These are phyloP conservation scores for Mycosphaerella arachidis DNA, from an alignment of 2,329 filamentous ascomycete genomes.

Conservation along the genomic window DNA sequence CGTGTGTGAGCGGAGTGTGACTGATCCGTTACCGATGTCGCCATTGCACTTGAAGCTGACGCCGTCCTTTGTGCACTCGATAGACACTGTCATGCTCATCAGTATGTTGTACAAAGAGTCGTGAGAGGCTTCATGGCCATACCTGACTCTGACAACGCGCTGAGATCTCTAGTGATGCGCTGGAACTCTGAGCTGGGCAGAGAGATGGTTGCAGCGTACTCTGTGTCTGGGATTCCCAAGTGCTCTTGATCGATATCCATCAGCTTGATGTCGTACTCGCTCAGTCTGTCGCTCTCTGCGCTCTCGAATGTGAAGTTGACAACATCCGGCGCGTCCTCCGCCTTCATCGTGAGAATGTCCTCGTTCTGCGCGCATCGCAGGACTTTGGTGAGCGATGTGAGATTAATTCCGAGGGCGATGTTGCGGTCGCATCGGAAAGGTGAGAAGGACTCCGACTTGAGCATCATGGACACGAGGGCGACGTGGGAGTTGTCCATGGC, in stretches of 20 bases:
- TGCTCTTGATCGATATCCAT: constrained; percentile 99
- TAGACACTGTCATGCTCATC: constrained; percentile 62
- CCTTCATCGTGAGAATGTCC: constrained; percentile 93
- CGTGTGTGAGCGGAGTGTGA: constrained; percentile 83
- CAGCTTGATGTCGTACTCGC: constrained; percentile 99
- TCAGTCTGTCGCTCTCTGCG: constrained; percentile 78
- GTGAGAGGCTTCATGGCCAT: constrained; percentile 35
- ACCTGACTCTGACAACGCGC: constrained; percentile 93
- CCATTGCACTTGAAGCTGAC: constrained; percentile 91
- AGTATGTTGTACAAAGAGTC: not conserved
- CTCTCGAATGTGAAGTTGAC: constrained; percentile 96
- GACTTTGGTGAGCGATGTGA: constrained; percentile 94
- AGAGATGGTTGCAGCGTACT: constrained; percentile 84
- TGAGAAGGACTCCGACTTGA: constrained; percentile 90
- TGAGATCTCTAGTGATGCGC: constrained; percentile 89
- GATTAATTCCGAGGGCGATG: constrained; percentile 95
- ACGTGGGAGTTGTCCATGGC: constrained; percentile 99
- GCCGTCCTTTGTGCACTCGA: constrained; percentile 94
- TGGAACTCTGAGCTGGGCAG: constrained; percentile 90
- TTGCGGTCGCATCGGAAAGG: constrained; percentile 98
- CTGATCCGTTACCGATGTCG: constrained; percentile 92
- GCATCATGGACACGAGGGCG: constrained; percentile 96
- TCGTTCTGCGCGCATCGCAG: constrained; percentile 90
- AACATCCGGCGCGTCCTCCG: constrained; percentile 91
- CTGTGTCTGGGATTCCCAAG: constrained; percentile 96